These are phyloP conservation scores for Fusarium piperis DNA, from an alignment of 2,329 filamentous ascomycete species.

Conservation along the genomic window DNA sequence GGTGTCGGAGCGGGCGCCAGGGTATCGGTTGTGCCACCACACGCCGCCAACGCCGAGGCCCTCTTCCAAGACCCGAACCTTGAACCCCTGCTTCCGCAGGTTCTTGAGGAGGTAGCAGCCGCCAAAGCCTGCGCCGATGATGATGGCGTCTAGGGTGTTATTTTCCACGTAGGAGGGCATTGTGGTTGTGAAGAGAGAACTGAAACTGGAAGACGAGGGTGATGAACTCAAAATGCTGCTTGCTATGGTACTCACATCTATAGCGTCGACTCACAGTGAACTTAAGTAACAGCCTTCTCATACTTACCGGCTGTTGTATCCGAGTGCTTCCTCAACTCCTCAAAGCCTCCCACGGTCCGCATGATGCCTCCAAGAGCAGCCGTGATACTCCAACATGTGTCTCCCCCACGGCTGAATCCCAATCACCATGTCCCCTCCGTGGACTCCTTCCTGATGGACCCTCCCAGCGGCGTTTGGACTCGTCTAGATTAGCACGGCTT, in stretches of 20 bases:
- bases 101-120: slow-evolving; percentile 15
- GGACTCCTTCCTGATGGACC: neutral
- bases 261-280: neutral
- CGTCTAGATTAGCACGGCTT: neutral
- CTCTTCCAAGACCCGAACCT: slow-evolving; percentile 2
- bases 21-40: slow-evolving; percentile 48
- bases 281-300: neutral
- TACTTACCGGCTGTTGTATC: neutral
- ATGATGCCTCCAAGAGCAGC: neutral
- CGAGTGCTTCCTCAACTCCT: neutral
- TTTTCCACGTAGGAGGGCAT: slow-evolving; percentile 7
- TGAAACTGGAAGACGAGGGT: neutral
- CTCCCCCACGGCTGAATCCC: neutral
- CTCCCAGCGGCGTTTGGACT: neutral
- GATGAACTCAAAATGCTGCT: neutral
- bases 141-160: neutral
- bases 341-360: neutral
- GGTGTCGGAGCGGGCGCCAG: slow-evolving; percentile 52
- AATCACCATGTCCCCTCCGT: neutral
- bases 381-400: neutral
- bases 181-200: neutral
- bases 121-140: slow-evolving; percentile 16
- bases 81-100: slow-evolving; percentile 8
- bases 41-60: slow-evolving; percentile 5
- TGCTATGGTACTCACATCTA: neutral